Base-by-base conservation (phyloP, 805 yeast genomes). In the Candida xiaguanensis region DNA sequence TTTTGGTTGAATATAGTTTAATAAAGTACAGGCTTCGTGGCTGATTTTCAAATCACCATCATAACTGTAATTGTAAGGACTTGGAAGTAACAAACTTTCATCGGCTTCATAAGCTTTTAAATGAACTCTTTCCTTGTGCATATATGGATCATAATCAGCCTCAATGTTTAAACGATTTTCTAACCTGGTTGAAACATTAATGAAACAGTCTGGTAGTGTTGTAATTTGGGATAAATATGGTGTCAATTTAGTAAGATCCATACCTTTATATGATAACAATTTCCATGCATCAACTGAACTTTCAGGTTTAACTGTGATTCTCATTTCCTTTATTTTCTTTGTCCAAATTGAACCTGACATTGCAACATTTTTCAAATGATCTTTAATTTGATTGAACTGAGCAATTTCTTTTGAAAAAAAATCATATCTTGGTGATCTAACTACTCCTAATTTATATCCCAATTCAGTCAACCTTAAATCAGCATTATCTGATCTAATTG, bases 401-500 rank as follows among this genome's bases (percentile, higher is more conserved):
- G 45, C 38, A 45, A 51, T 62, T 49, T 85, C 88, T 0, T 50
- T 31, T 0, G 46, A 38, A 52, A 64, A 83, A 17, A 62, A 61
- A 0, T 46, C 35, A 76, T 78, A 83, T 46, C 98, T 69, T 2
- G 61, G 62, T 12, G 76, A 73, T 2, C 77, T 51, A 0, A 91
- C 83, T 3, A 82, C 81, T 0, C 97, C 97, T 0, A 73, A 56
- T 2, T 67, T 51, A 35, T 73, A 61, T 1, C 95, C 99, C 40
- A 64, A 58, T 38, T 71, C 78, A 0, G 98, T 90, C 41, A 93
- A 65, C 45, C 99, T 67, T 40, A 76, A 60, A 54, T 95, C 97
- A 0, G 99, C 98, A 65, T 93, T 93, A 58, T 93, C 99, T 0
- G 96, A 82, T 43, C 99, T 70, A 4, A 89, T 87, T 24, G 89